phyloP scores from a whole-genome alignment of 2,329 filamentous ascomycete genomes.

The Tolypocladium inflatum region DNA sequence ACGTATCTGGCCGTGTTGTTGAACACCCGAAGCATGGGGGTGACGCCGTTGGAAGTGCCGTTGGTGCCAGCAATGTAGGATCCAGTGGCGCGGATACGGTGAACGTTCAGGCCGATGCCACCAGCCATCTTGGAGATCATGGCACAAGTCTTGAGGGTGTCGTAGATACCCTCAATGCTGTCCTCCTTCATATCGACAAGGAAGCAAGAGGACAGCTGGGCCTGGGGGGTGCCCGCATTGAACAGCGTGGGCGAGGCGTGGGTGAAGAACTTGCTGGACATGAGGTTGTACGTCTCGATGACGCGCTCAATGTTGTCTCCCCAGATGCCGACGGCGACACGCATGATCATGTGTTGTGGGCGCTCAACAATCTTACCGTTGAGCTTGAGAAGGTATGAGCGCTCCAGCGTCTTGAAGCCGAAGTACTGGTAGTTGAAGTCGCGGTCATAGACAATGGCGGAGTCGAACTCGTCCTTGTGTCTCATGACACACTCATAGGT shows the following conservation, averaged over 20 bases:
- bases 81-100: constrained; percentile 93
- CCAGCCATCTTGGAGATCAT: constrained; percentile 99
- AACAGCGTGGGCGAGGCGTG: constrained; percentile 97
- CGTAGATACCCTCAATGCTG: constrained; percentile 98
- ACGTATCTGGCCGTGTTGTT: constrained; percentile 99
- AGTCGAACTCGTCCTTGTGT: constrained; percentile 95
- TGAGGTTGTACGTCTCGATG: constrained; percentile 96
- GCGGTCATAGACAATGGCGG: constrained; percentile 96
- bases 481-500: constrained; percentile 92
- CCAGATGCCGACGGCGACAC: constrained; percentile 94
- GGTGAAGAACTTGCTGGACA: constrained; percentile 98
- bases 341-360: constrained; percentile 99
- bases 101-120: constrained; percentile 92
- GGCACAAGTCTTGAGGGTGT: constrained; percentile 96
- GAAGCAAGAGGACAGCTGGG: constrained; percentile 96
- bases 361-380: constrained; percentile 94
- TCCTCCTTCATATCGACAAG: constrained; percentile 99
- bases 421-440: constrained; percentile 99
- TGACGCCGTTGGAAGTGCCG: constrained; percentile 92
- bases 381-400: constrained; percentile 92
- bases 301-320: constrained; percentile 90
- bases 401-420: constrained; percentile 97
- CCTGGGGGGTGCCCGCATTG: constrained; percentile 91
- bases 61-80: constrained; percentile 98
- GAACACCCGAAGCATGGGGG: constrained; percentile 97